Conservation (phyloP, 2,329 filamentous ascomycete species). For the Tolypocladium tundrense region DNA sequence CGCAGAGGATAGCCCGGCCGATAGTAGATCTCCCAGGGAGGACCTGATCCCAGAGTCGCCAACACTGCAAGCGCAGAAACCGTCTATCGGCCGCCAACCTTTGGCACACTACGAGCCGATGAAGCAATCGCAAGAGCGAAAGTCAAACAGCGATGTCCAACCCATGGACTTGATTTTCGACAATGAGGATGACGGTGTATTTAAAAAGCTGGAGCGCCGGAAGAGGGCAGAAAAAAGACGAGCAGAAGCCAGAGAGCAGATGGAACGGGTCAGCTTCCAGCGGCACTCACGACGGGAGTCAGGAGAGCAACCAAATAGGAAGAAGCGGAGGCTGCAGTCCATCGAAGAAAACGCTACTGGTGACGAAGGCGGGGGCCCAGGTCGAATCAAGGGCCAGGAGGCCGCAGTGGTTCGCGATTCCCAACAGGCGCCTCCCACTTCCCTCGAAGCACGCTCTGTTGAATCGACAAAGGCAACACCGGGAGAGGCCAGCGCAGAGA, state of each 20-base stretch:
- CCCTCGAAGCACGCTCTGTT: slow-evolving; percentile 12
- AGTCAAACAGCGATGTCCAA: slow-evolving; percentile 12
- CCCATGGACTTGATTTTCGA: slow-evolving; percentile 17
- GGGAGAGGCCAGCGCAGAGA: slow-evolving; percentile 8
- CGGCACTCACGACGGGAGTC: slow-evolving; percentile 11
- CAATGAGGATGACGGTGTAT: slow-evolving; percentile 24
- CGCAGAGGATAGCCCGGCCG: slow-evolving; percentile 15
- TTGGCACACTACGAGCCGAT: slow-evolving; percentile 34
- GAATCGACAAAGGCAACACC: slow-evolving; percentile 24
- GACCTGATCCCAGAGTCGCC: slow-evolving; percentile 28
- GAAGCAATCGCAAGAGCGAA: slow-evolving; percentile 34
- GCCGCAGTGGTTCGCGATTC: slow-evolving; percentile 11
- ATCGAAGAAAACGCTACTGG: neutral
- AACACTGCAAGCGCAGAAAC: slow-evolving; percentile 12
- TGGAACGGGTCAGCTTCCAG: slow-evolving; percentile 29
- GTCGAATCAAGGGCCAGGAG: neutral
- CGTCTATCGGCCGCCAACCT: slow-evolving; percentile 18
- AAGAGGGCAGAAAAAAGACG: slow-evolving; percentile 26
- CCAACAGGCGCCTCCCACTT: slow-evolving; percentile 12
- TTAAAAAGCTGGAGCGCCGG: slow-evolving; percentile 21
- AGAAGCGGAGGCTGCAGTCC: slow-evolving; percentile 13
- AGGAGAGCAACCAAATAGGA: slow-evolving; percentile 13
- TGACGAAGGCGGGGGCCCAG: neutral
- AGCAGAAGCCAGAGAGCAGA: slow-evolving; percentile 27
- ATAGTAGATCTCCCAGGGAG: slow-evolving; percentile 13